Evolutionary conservation across 2,329 filamentous ascomycete species (phyloP).

Genomic region (Madurella fahalii): DNA sequence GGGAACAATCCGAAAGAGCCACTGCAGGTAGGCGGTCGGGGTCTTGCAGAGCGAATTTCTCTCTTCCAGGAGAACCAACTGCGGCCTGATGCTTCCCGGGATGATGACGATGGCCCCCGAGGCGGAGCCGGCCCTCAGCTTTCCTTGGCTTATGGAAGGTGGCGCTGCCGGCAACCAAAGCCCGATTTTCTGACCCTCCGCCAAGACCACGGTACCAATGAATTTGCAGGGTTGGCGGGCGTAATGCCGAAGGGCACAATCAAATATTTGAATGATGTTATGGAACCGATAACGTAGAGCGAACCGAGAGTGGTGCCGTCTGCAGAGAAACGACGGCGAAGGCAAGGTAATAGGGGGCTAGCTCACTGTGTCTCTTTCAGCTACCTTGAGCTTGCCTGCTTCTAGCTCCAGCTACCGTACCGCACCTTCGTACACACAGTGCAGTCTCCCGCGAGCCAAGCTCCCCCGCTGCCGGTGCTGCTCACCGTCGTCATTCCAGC

Average conservation of each 20-base stretch:
- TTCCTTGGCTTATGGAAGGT: constrained; percentile 20
- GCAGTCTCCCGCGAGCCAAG: no score
- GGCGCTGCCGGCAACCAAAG: constrained; percentile 16
- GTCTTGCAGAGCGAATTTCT: no score
- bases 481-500: constrained; percentile 10
- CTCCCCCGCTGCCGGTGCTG: neutral
- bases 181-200: constrained; percentile 5
- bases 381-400: no score
- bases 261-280: no score
- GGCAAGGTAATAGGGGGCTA: no score
- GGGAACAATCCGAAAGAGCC: neutral
- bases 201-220: constrained; percentile 13
- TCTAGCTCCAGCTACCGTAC: no score
- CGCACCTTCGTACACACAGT: no score
- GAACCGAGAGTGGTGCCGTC: no score
- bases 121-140: constrained; percentile 21
- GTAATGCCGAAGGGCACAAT: neutral
- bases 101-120: constrained; percentile 22
- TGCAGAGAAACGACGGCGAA: no score
- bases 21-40: neutral
- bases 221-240: neutral
- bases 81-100: constrained; percentile 14
- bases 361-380: no score
- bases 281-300: no score
- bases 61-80: neutral